Base-by-base conservation (phyloP, 1,139 yeast species). In the Yarrowia galli region DNA sequence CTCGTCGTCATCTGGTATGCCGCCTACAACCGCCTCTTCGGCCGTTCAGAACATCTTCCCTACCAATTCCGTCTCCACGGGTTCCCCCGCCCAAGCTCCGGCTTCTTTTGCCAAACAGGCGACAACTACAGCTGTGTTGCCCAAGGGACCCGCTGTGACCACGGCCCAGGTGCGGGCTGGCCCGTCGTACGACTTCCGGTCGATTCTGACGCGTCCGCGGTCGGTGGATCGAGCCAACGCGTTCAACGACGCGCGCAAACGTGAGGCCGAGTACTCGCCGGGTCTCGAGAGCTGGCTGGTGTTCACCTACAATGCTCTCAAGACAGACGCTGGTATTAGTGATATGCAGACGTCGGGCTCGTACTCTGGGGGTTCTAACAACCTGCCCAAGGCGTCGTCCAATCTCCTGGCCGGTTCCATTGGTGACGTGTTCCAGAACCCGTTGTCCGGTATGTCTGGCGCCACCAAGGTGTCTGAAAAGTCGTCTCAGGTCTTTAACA, bases 231-330 rank as follows among this genome's bases (percentile, higher is more conserved):
- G 76, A 51, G 73, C 69, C 53, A 71, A 43, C 45, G 74, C 72
- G 28, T 79, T 73, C 71, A 78, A 71, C 53, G 69, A 67, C 49
- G 80, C 74, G 5, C 71, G 76, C 3, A 68, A 67, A 16, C 68
- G 69, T 20, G 80, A 79, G 69, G 71, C 71, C 7, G 78, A 74
- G 54, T 79, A 77, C 69, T 73, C 74, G 1, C 73, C 81, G 0
- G 80, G 80, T 12, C 72, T 79, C 35, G 73, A 73, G 28, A 74
- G 76, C 16, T 79, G 81, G 81, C 72, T 79, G 10, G 69, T 69
- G 12, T 69, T 68, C 36, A 56, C 68, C 1, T 65, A 65, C 54
- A 48, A 65, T 28, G 65, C 65, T 3, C 45, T 65, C 25, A 65
- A 54, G 56, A 38, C 65, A 3, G 63, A 48, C 15, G 56, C 63